Conservation (phyloP, 1,139 yeast genomes). For the Zygoascus hellenicus region DNA sequence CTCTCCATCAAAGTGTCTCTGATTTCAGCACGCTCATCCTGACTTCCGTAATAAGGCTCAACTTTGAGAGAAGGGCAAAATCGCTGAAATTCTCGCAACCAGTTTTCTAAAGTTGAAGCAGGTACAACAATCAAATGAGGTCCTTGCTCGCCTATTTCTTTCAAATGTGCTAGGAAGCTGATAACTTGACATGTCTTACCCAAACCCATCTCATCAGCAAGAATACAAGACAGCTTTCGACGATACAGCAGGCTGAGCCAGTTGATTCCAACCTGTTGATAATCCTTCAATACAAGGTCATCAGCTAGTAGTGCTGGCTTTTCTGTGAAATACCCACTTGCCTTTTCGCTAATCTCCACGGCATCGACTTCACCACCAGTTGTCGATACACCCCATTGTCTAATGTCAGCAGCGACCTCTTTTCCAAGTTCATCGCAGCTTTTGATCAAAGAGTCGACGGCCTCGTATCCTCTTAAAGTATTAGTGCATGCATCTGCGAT, state of each 20-base stretch:
- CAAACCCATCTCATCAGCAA: slow-evolving; percentile 97
- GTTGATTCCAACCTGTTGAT: slow-evolving; percentile 92
- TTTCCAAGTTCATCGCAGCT: slow-evolving; percentile 77
- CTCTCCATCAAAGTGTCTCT: slow-evolving; percentile 41
- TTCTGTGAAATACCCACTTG: slow-evolving; percentile 51
- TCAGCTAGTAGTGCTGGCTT: slow-evolving; percentile 64
- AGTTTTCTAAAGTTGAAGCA: slow-evolving; percentile 91
- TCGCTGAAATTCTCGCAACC: slow-evolving; percentile 90
- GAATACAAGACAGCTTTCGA: slow-evolving; percentile 76
- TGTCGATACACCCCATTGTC: slow-evolving; percentile 77
- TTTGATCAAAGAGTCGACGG: slow-evolving; percentile 84
- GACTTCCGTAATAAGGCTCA: slow-evolving; percentile 91
- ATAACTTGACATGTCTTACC: slow-evolving; percentile 97
- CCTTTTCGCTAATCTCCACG: slow-evolving; percentile 25
- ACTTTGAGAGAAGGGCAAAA: slow-evolving; percentile 77
- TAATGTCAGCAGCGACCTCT: slow-evolving; percentile 64
- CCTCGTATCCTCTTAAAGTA: slow-evolving; percentile 81
- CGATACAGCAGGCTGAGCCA: slow-evolving; percentile 83
- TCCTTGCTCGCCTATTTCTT: slow-evolving; percentile 53
- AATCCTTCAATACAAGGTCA: slow-evolving; percentile 67
- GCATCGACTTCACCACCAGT: slow-evolving; percentile 42
- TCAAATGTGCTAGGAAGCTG: slow-evolving; percentile 81
- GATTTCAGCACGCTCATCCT: slow-evolving; percentile 75
- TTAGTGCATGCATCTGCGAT: slow-evolving; percentile 64
- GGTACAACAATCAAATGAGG: slow-evolving; percentile 87